Base-by-base conservation (phyloP, 2,329 filamentous ascomycete genomes). In the Penicillium brevicompactum region DNA sequence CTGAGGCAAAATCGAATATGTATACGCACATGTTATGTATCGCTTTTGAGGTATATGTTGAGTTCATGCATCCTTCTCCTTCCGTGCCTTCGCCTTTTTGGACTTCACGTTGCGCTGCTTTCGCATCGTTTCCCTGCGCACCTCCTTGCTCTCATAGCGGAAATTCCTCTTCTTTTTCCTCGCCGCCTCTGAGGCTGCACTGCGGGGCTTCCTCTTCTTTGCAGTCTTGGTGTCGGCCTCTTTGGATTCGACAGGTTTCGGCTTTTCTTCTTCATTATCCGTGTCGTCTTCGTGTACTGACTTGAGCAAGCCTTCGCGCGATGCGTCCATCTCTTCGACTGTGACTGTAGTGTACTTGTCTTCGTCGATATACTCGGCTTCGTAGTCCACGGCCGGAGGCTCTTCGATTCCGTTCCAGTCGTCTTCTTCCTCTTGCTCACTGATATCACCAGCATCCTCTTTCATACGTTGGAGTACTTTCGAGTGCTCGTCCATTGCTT, bases 311-410 rank as follows among this genome's bases (percentile, higher is more conserved):
- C 90, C 90, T 52, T 92, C 86, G 62, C 85, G 85, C 11, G 89
- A 87, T 14, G 95, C 84, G 59, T 88, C 88, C 63, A 99, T 91
- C 10, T 90, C 88, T 72, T 97, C 93, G 1, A 99, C 87, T 0
- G 91, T 97, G 24, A 99, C 94, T 1, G 91, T 96, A 0, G 94
- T 97, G 72, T 91, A 97, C 70, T 89, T 90, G 73, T 97, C 93
- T 72, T 97, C 94, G 73, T 99, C 94, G 62, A 97, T 85, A 76
- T 97, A 99, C 73, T 97, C 92, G 63, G 93, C 92, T 71, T 96
- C 90, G 64, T 91, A 87, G 70, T 95, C 87, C 43, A 94, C 74
- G 6, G 77, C 76, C 21, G 85, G 81, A 38, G 73, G 74, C 16
- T 76, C 74, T 34, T 67, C 78, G 49, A 92, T 81, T 0, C 88